Evolutionary conservation across 345 rosid species (phyloP).

Genomic region (Populus euphratica): DNA sequence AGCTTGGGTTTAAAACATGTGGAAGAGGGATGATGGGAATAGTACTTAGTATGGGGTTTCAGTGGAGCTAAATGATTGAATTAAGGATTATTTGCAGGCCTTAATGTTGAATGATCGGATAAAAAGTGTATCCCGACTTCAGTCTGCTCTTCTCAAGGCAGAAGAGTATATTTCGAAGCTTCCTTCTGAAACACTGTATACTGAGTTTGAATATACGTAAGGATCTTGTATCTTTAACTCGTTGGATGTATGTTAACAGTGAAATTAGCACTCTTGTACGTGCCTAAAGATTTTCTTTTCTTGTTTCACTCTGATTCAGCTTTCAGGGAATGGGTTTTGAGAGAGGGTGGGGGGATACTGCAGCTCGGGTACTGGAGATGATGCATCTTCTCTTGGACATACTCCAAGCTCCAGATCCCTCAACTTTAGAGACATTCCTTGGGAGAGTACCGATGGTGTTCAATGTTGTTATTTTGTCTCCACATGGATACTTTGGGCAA

Average conservation of each 20-base stretch:
- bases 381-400: constrained; percentile 86
- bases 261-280: neutral
- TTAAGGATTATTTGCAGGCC: constrained; percentile 37
- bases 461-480: constrained; percentile 90
- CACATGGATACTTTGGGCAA: constrained; percentile 97
- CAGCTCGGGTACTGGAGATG: constrained; percentile 65
- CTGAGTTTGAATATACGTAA: constrained; percentile 72
- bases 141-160: constrained; percentile 67
- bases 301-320: constrained; percentile 24
- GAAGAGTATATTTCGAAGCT: constrained; percentile 82
- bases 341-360: constrained; percentile 99
- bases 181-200: constrained; percentile 57
- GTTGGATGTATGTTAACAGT: neutral
- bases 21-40: constrained; percentile 2
- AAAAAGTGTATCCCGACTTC: constrained; percentile 58
- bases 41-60: neutral
- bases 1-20: neutral
- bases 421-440: constrained; percentile 83
- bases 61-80: constrained; percentile 14
- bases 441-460: constrained; percentile 95
- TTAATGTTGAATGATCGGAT: constrained; percentile 95
- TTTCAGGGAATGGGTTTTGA: constrained; percentile 96
- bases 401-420: constrained; percentile 97
- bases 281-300: neutral
- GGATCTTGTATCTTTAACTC: constrained; percentile 6